Conservation (phyloP, 176 grass and related monocot species). For the Musa schizocarpa region DNA sequence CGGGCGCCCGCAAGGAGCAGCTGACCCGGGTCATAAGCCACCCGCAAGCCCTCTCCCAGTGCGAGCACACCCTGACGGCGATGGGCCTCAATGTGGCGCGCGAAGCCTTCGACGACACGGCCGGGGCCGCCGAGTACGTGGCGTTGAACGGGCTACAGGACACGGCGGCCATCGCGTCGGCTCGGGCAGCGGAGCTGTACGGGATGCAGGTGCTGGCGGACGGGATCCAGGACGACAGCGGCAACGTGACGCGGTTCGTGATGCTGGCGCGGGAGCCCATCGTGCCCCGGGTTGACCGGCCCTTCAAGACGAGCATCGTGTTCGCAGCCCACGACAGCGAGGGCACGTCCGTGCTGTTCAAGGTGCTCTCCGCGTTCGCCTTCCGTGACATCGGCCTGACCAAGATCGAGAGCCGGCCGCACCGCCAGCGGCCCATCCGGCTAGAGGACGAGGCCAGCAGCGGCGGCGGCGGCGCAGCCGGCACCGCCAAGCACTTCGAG, state of each 20-base stretch:
- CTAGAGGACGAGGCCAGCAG: background rate
- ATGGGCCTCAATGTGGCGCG: background rate
- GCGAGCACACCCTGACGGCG: background rate
- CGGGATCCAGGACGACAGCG: background rate
- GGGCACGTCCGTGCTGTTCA: background rate
- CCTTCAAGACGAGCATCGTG: slow-evolving; percentile 1
- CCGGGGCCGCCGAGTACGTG: background rate
- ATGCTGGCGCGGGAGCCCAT: slow-evolving; percentile 1
- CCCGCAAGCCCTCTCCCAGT: slow-evolving; percentile 4
- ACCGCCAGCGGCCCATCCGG: background rate
- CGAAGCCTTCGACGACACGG: background rate
- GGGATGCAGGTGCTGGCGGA: background rate
- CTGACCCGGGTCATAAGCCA: slow-evolving; percentile 4
- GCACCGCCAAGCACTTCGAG: background rate
- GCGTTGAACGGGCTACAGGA: background rate
- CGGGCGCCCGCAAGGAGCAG: background rate
- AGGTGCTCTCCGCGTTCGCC: background rate
- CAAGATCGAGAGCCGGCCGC: slow-evolving; percentile 1
- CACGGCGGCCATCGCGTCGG: background rate
- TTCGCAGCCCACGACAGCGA: background rate
- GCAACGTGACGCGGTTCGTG: slow-evolving; percentile 1
- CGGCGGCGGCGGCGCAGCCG: background rate
- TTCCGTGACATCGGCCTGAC: background rate
- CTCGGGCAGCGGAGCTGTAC: background rate
- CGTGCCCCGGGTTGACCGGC: background rate